A percentile compares a stretch with the other conserved stretches of the same genome.
Evolutionary conservation across 192 early-diverging fungal genomes (phyloP).

Genomic region (Helicostylum pulchrum): DNA sequence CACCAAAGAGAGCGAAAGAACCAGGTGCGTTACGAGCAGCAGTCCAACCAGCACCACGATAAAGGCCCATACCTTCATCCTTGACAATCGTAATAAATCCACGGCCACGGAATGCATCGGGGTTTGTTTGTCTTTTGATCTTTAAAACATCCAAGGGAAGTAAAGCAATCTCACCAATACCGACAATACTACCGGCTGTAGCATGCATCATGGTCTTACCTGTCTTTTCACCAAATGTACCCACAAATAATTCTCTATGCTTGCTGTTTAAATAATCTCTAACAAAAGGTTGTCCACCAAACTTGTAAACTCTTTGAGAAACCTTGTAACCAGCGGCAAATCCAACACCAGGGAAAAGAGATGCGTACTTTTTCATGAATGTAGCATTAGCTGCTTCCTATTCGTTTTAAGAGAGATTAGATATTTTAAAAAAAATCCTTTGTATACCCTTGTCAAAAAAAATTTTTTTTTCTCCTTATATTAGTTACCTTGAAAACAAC

Average conservation of each 20-base stretch:
- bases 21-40: slow-evolving; percentile 97
- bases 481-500: slow-evolving; percentile 90
- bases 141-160: slow-evolving; percentile 96
- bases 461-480: slow-evolving; percentile 13
- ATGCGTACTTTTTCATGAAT: slow-evolving; percentile 80
- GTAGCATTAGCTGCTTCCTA: slow-evolving; percentile 75
- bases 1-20: slow-evolving; percentile 94
- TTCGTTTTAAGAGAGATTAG: too few relatives aligned
- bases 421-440: neutral
- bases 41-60: slow-evolving; percentile 96
- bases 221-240: slow-evolving; percentile 87
- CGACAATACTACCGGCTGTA: slow-evolving; percentile 93
- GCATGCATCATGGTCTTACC: slow-evolving; percentile 97
- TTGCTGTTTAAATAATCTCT: slow-evolving; percentile 88
- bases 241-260: slow-evolving; percentile 72
- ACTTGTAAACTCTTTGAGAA: slow-evolving; percentile 97
- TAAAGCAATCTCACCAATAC: slow-evolving; percentile 95
- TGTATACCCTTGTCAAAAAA: slow-evolving; percentile 4
- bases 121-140: slow-evolving; percentile 97
- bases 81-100: slow-evolving; percentile 71
- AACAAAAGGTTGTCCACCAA: slow-evolving; percentile 95
- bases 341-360: slow-evolving; percentile 95
- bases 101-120: slow-evolving; percentile 83
- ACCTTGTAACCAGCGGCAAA: slow-evolving; percentile 99
- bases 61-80: slow-evolving; percentile 90